These are phyloP conservation scores for Rubia tinctorum DNA, from an alignment of 305 asterid genomes.

Conservation along the genomic window DNA sequence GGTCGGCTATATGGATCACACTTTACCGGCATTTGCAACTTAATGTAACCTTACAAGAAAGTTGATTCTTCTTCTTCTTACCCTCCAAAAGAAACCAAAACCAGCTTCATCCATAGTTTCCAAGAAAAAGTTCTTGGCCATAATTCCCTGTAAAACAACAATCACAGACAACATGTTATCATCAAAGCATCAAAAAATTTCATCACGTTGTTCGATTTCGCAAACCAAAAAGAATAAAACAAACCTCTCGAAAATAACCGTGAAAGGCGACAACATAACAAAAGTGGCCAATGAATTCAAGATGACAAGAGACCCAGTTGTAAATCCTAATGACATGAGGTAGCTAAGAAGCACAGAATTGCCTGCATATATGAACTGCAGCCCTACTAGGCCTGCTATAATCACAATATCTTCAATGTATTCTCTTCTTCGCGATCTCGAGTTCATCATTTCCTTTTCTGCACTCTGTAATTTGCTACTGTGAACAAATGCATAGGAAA, in stretches of 20 bases:
- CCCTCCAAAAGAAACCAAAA: slow-evolving; percentile 86
- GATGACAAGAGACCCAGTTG: slow-evolving; percentile 58
- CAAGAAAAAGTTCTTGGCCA: slow-evolving; percentile 60
- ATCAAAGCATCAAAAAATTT: not conserved
- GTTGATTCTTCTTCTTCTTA: slow-evolving; percentile 12
- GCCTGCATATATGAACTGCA: slow-evolving; percentile 73
- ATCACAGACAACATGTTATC: too few species aligned
- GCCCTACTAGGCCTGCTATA: slow-evolving; percentile 50
- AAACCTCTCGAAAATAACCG: slow-evolving; percentile 64
- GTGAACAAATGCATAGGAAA: slow-evolving; percentile 3
- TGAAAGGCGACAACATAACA: slow-evolving; percentile 55
- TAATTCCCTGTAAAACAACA: slow-evolving; percentile 41
- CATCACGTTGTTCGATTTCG: not conserved
- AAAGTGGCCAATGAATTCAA: slow-evolving; percentile 66
- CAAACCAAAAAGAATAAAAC: not conserved
- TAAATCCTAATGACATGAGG: slow-evolving; percentile 61
- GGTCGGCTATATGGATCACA: too few species aligned
- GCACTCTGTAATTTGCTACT: not conserved
- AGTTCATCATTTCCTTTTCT: slow-evolving; percentile 8
- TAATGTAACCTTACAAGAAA: not conserved
- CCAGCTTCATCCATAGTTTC: slow-evolving; percentile 48
- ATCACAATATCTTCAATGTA: slow-evolving; percentile 46
- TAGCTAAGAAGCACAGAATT: slow-evolving; percentile 64
- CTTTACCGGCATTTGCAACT: too few species aligned
- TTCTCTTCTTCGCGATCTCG: slow-evolving; percentile 30